phyloP scores from a whole-genome alignment of 306 rosid species.

The Citrullus mucosospermus region DNA sequence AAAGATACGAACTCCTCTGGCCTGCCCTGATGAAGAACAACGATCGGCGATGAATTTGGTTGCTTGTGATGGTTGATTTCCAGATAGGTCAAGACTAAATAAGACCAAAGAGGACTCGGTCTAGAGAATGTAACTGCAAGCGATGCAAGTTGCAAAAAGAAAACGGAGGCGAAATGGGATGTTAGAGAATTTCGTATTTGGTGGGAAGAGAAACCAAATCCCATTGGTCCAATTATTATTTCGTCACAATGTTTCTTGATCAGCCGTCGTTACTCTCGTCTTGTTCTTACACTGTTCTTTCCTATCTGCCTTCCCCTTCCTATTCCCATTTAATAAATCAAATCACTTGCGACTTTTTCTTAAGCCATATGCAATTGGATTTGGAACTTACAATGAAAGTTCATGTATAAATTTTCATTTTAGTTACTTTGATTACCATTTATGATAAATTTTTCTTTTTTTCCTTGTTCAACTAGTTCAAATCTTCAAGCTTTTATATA shows the following conservation, averaged over 20 bases:
- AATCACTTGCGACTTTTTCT: background rate
- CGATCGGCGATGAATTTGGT: background rate
- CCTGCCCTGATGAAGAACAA: background rate
- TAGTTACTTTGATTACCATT: too few relatives aligned
- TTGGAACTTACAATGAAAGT: background rate
- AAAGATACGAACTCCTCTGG: background rate
- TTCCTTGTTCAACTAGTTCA: too few relatives aligned
- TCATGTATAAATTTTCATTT: background rate
- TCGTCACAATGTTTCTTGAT: too few relatives aligned
- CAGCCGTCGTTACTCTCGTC: background rate
- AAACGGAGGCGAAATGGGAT: background rate
- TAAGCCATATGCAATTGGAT: background rate
- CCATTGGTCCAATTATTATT: background rate
- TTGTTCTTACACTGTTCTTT: background rate
- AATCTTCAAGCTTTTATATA: too few relatives aligned
- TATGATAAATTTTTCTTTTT: too few relatives aligned
- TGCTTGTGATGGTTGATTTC: background rate
- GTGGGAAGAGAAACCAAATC: background rate
- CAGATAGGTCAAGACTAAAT: background rate
- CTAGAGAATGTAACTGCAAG: conserved; percentile 2
- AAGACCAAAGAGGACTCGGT: background rate
- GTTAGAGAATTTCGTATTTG: background rate
- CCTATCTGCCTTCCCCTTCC: background rate
- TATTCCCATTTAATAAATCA: background rate
- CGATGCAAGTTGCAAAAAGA: background rate